Conservation (phyloP, 2,329 filamentous ascomycete species). For the Beauveria sp. region DNA sequence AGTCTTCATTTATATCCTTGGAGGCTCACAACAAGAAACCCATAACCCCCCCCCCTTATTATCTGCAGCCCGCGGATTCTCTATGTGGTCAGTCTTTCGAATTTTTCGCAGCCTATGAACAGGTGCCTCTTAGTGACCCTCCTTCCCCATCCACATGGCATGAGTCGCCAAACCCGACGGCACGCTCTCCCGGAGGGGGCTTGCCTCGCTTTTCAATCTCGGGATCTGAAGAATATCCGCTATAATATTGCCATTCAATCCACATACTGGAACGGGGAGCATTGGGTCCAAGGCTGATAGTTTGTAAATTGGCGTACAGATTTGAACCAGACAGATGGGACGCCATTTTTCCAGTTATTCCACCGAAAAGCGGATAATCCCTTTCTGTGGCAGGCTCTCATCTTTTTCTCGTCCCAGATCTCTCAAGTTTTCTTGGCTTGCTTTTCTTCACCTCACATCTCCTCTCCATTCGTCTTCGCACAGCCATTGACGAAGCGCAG, state of each 20-base stretch:
- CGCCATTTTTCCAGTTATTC: no score
- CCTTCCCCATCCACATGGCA: no score
- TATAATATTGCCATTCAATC: not conserved
- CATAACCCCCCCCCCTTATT: not conserved
- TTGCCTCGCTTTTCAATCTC: not conserved
- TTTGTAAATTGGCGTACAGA: not conserved
- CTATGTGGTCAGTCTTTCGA: not conserved
- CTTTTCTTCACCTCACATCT: not conserved
- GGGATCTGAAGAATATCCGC: not conserved
- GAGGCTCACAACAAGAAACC: not conserved
- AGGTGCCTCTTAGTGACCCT: no score
- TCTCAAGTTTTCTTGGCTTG: not conserved
- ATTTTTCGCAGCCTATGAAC: no score
- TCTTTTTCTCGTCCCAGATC: no score
- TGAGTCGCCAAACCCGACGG: no score
- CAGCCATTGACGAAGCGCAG: not conserved
- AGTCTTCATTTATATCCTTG: not conserved
- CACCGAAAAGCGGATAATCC: not conserved
- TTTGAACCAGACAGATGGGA: not conserved
- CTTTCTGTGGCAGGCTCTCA: not conserved
- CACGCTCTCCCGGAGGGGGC: no score
- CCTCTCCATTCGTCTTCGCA: not conserved
- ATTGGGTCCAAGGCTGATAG: not conserved
- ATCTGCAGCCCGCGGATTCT: not conserved
- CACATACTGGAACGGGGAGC: not conserved